phyloP scores from a whole-genome alignment of 2,329 filamentous ascomycete species.

The Colletotrichum sp. region DNA sequence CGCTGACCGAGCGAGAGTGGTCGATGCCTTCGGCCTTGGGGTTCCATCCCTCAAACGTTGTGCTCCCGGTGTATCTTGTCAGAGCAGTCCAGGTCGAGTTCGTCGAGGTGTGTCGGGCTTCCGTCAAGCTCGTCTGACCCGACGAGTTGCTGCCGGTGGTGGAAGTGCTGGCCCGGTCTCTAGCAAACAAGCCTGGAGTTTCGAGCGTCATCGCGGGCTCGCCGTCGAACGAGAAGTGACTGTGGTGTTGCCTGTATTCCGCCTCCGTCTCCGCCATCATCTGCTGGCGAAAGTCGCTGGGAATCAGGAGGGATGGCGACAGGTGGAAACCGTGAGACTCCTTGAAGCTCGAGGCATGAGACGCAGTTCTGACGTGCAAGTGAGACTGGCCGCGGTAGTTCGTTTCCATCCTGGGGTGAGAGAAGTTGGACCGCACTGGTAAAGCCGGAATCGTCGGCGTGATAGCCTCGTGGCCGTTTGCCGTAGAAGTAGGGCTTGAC shows the following conservation, averaged over 20 bases:
- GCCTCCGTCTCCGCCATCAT: constrained; percentile 36
- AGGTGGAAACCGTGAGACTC: constrained; percentile 65
- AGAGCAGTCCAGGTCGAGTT: constrained; percentile 59
- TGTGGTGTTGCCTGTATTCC: constrained; percentile 31
- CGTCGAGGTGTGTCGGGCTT: constrained; percentile 58
- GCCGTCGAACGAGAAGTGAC: constrained; percentile 36
- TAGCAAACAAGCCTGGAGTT: constrained; percentile 34
- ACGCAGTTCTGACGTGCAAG: constrained; percentile 44
- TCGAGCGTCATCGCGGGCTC: constrained; percentile 40
- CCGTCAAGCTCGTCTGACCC: constrained; percentile 50
- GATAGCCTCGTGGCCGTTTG: constrained; percentile 46
- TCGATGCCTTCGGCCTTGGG: constrained; percentile 35
- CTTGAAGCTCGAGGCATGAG: constrained; percentile 59
- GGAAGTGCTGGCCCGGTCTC: constrained; percentile 58
- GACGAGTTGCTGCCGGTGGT: constrained; percentile 58
- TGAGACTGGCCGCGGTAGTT: constrained; percentile 30
- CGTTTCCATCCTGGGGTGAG: constrained; percentile 47
- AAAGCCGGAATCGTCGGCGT: constrained; percentile 44
- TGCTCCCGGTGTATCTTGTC: constrained; percentile 60
- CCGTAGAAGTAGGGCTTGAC: constrained; percentile 48
- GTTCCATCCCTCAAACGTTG: constrained; percentile 37
- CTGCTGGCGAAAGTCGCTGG: constrained; percentile 62
- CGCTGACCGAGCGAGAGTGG: constrained; percentile 29
- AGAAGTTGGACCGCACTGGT: constrained; percentile 54
- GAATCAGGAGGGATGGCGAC: constrained; percentile 68